These are phyloP conservation scores for Pythium myriotylum DNA, from an alignment of 352 stramenopile species.

Conservation along the genomic window DNA sequence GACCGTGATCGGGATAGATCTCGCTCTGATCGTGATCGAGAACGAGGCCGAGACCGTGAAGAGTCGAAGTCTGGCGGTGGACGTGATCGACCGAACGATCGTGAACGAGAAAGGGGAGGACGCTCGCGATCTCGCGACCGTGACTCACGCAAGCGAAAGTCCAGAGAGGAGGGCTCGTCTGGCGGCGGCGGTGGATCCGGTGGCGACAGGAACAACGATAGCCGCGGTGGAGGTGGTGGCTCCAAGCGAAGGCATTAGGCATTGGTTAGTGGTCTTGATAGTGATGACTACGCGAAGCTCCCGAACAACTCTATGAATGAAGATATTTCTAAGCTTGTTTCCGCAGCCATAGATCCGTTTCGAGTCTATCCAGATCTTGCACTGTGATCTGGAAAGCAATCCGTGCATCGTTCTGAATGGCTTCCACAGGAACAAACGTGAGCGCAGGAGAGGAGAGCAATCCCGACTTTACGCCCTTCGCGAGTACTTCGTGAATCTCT, in stretches of 20 bases:
- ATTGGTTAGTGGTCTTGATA: not conserved
- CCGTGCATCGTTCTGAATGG: conserved; percentile 49
- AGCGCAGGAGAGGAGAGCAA: conserved; percentile 40
- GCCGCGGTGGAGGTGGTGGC: conserved; percentile 20
- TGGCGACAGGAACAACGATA: conserved; percentile 17
- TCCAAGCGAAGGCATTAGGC: conserved; percentile 58
- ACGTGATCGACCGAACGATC: conserved; percentile 28
- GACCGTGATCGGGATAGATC: conserved; percentile 33
- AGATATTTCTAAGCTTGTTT: conserved; percentile 59
- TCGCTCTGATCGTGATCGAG: conserved; percentile 34
- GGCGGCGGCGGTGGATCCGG: conserved; percentile 13
- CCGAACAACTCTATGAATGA: not conserved
- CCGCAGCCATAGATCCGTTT: conserved; percentile 84
- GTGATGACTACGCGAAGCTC: not conserved
- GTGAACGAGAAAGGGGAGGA: conserved; percentile 6
- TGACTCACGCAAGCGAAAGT: conserved; percentile 67
- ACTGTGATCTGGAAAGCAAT: conserved; percentile 68
- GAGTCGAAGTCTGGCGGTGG: conserved; percentile 10
- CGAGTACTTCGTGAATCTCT: conserved; percentile 15
- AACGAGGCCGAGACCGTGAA: conserved; percentile 29
- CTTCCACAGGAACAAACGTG: conserved; percentile 76
- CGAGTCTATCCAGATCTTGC: conserved; percentile 79
- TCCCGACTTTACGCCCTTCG: not conserved
- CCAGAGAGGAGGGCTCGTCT: conserved; percentile 47
- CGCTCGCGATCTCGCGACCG: conserved; percentile 61